Evolutionary conservation across 495 filamentous ascomycete species (phyloP), one percentile per base, ranked within the genome.

Genomic region (Aspergillus homomorphus): DNA sequence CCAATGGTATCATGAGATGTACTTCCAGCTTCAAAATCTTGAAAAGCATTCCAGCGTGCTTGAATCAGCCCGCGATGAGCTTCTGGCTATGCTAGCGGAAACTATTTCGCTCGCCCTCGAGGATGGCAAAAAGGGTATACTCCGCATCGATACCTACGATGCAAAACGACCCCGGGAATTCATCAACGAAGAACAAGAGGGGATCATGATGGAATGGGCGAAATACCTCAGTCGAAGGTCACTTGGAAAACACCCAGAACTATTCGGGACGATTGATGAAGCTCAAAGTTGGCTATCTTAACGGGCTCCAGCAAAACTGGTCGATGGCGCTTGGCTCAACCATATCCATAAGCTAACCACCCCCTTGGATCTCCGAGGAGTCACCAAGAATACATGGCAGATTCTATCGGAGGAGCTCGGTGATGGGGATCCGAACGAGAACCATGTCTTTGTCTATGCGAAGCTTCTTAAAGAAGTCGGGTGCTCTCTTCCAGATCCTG

Each of bases 361-460:
- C 19, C 42, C 42, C 12, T 44, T 44, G 4, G 4, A 14, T 15
- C 42, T 44, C 42, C 42, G 42, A 18, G 15, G 19, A 14, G 12
- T 44, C 42, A 44, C 42, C 42, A 44, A 44, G 19, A 18, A 44
- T 44, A 70, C 75, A 15, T 82, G 78, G 80, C 79, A 81, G 50
- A 65, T 81, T 4, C 64, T 82, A 42, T 73, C 75, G 4, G 79
- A 81, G 52, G 80, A 83, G 58, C 62, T 82, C 8, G 80, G 80
- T 6, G 72, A 81, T 61, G 80, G 80, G 0, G 72, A 80, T 62
- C 59, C 68, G 41, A 48, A 63, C 22, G 74, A 78, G 62, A 75
- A 81, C 57, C 78, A 82, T 63, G 77, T 80, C 12, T 51, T 68
- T 19, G 57, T 81, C 21, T 82, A 76, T 55, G 58, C 68, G 16